Base-by-base conservation (phyloP, 495 filamentous ascomycete genomes). In the Aspergillus coremiiformis region DNA sequence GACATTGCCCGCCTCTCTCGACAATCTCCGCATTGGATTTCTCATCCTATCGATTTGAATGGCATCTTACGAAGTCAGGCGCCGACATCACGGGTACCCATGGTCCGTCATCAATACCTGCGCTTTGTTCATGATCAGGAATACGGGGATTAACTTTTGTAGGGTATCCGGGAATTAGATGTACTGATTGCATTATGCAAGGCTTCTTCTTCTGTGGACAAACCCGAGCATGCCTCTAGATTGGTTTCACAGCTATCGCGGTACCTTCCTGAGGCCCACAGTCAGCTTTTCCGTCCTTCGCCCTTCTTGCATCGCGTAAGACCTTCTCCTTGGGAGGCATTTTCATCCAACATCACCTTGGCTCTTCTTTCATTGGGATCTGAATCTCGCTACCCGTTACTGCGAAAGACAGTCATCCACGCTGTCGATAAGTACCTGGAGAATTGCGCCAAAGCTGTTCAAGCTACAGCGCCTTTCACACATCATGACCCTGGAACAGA, bases 181-280 rank as follows among this genome's bases (percentile, higher is more conserved):
- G 84, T 92, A 33, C 75, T 97, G 22, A 70, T 97, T 17, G 89
- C 91, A 26, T 77, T 98, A 20, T 95, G 91, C 68, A 89, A 87
- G 68, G 87, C 93, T 22, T 87, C 90, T 8, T 83, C 88, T 15
- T 72, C 81, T 14, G 70, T 96, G 12, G 73, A 81, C 15, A 78
- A 77, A 45, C 59, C 71, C 5, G 80, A 88, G 48, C 84, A 82
- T 64, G 89, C 90, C 35, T 78, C 85, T 58, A 84, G 79, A 61
- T 77, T 97, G 29, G 76, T 82, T 15, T 67, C 71, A 3, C 90
- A 91, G 60, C 69, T 98, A 29, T 78, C 83, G 11, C 85, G 82
- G 8, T 96, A 96, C 67, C 73, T 96, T 29, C 79, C 86, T 49
- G 89, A 96, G 62, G 84, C 87, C 11, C 85, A 87, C 55, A 74